A percentile compares a stretch with the other conserved stretches of the same genome.
Conservation (phyloP, 108 stramenopile genomes). For the Pseudonitzschia multiseries region DNA sequence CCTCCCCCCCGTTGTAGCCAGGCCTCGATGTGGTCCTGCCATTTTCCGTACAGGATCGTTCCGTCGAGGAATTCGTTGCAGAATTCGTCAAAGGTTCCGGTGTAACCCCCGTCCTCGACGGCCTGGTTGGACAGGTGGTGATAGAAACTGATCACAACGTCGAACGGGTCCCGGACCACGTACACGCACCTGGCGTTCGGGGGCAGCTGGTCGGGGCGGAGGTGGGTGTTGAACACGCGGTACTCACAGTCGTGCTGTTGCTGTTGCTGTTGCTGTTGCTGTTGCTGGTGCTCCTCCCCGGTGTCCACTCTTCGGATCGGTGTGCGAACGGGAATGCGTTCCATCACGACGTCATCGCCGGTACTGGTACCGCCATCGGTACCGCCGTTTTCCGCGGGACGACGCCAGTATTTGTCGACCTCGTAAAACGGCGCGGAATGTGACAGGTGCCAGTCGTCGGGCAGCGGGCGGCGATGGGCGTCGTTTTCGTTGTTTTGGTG, state of each 20-base stretch:
- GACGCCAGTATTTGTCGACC: conserved; percentile 57
- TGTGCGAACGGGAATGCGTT: background rate
- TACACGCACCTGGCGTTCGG: conserved; percentile 55
- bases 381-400: background rate
- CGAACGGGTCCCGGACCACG: conserved; percentile 53
- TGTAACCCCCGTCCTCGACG: conserved; percentile 45
- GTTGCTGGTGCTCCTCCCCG: background rate
- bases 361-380: background rate
- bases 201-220: conserved; percentile 36
- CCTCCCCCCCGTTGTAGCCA: conserved; percentile 33
- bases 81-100: conserved; percentile 36
- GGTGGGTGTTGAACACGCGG: conserved; percentile 74
- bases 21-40: conserved; percentile 54
- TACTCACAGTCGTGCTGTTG: background rate
- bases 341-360: background rate
- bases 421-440: conserved; percentile 75
- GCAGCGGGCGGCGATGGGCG: background rate
- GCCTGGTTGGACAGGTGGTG: conserved; percentile 67
- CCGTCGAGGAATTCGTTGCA: conserved; percentile 53
- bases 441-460: conserved; percentile 47
- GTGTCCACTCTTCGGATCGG: too few relatives aligned
- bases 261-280: background rate
- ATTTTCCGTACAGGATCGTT: conserved; percentile 49
- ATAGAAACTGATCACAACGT: conserved; percentile 63
- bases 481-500: conserved; percentile 14